Percentiles rank a stretch among this genome's conserved stretches.
Conservation (phyloP, 139 green algal species). For the Prasinococcaceae sp. region DNA sequence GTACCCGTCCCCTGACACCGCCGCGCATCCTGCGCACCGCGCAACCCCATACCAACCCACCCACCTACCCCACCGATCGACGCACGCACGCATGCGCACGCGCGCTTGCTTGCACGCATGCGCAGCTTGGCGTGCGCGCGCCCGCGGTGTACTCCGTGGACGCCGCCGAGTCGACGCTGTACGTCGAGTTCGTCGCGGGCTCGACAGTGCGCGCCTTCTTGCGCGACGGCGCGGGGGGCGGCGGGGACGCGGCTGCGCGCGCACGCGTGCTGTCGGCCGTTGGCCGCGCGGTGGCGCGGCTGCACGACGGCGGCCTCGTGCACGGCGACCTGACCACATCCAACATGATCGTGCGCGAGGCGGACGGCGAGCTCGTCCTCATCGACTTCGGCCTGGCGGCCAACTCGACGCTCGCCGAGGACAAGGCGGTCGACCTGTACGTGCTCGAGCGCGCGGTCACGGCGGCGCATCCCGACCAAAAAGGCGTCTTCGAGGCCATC, state of each 20-base stretch:
- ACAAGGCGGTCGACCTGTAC: constrained; percentile 70
- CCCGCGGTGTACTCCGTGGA: constrained; percentile 59
- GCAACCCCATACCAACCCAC: too few relatives aligned
- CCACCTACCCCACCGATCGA: too few relatives aligned
- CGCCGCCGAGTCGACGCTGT: constrained; percentile 26
- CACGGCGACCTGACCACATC: constrained; percentile 82
- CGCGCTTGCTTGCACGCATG: too few relatives aligned
- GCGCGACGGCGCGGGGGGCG: too few relatives aligned
- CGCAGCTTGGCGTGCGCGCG: constrained; percentile 43
- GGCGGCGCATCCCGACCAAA: background rate
- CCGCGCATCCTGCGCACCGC: too few relatives aligned
- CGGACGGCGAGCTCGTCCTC: constrained; percentile 28
- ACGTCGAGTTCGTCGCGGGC: too few relatives aligned
- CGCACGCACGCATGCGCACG: too few relatives aligned
- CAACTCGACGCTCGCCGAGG: constrained; percentile 45
- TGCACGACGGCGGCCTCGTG: constrained; percentile 79
- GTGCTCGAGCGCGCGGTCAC: constrained; percentile 69
- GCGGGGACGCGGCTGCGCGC: too few relatives aligned
- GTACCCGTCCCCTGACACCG: too few relatives aligned
- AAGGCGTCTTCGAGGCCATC: constrained; percentile 36
- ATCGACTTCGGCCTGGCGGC: constrained; percentile 78
- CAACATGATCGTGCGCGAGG: constrained; percentile 59
- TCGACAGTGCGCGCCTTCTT: too few relatives aligned
- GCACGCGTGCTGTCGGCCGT: too few relatives aligned
- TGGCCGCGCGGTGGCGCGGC: constrained; percentile 41